Base-by-base conservation (phyloP, 306 rosid species). In the Pterocarpus santalinus region DNA sequence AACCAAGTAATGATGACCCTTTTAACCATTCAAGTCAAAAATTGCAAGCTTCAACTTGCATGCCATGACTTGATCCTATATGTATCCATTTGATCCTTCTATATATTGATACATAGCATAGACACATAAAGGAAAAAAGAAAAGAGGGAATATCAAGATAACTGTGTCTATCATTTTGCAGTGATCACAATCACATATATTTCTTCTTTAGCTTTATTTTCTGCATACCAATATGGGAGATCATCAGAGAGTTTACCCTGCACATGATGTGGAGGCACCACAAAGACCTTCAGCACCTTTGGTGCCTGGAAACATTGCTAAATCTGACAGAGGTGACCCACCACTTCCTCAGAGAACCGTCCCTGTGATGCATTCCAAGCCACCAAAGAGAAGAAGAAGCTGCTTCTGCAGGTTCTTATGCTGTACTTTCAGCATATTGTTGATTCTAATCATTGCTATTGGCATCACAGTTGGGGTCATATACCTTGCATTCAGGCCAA, bases 401-500 rank as follows among this genome's bases (percentile, higher is more conserved):
- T 91, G 98, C 56, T 82, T 84, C 74, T 85, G 94, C 77, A 90
- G 67, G 60, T 89, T 91, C 85, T 11, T 90, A 0, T 95, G 95
- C 15, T 92, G 91, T 86, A 88, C 81, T 0, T 14, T 91, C 8
- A 64, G 78, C 68, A 79, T 82, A 4, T 55, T 92, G 5, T 0
- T 91, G 49, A 69, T 91, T 5, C 88, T 81, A 0, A 63, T 89
- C 0, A 12, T 95, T 56, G 77, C 87, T 16, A 84, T 91, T 4
- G 97, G 82, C 6, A 78, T 87, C 73, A 74, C 92, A 1, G 13
- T 66, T 4, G 98, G 98, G 0, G 51, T 86, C 17, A 58, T 95
- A 4, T 95, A 16, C 92, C 91, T 95, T 14, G 94, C 81, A 4
- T 95, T 95, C 80, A 90, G 84, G 16, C 98, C 98, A 62, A 92